Evolutionary conservation across 163 green algal species (phyloP).

Genomic region (Scenedesmus sp.): DNA sequence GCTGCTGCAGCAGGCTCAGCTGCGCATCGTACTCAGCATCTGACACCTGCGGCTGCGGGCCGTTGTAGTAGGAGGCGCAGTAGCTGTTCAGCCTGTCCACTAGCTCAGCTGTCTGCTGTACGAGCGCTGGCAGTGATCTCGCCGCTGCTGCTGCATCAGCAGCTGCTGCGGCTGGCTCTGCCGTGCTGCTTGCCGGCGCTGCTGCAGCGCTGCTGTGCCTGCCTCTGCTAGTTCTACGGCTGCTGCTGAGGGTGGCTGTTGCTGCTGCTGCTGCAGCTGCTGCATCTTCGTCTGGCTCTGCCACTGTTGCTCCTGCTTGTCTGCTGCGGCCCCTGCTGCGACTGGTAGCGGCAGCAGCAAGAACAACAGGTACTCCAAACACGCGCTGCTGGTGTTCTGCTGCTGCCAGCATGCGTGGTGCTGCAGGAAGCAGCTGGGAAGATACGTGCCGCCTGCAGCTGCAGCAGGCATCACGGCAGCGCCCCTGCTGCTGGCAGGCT

Average conservation of each 20-base stretch:
- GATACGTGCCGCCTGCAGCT: not conserved
- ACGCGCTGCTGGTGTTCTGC: not conserved
- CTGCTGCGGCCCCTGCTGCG: not conserved
- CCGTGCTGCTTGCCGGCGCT: not conserved
- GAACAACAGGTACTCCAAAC: not conserved
- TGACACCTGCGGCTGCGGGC: not conserved
- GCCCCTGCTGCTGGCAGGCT: not conserved
- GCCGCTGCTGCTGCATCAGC: slow-evolving; percentile 16
- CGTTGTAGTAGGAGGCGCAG: not conserved
- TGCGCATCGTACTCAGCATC: slow-evolving; percentile 43
- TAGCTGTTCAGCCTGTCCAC: not conserved
- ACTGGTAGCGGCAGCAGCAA: not conserved
- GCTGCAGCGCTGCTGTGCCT: not conserved
- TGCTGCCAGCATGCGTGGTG: not conserved
- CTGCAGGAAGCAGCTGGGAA: not conserved
- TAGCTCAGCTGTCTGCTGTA: not conserved
- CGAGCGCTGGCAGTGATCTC: not conserved
- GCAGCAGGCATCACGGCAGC: not conserved
- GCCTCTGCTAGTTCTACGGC: not conserved
- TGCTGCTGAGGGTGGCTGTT: not conserved
- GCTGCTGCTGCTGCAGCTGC: not conserved
- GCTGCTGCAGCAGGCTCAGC: not conserved
- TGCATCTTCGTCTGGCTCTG: not conserved
- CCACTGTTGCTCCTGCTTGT: not conserved
- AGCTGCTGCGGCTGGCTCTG: not conserved